These are phyloP conservation scores for Hibiscus syriacus DNA, from an alignment of 345 rosid species.

Conservation along the genomic window DNA sequence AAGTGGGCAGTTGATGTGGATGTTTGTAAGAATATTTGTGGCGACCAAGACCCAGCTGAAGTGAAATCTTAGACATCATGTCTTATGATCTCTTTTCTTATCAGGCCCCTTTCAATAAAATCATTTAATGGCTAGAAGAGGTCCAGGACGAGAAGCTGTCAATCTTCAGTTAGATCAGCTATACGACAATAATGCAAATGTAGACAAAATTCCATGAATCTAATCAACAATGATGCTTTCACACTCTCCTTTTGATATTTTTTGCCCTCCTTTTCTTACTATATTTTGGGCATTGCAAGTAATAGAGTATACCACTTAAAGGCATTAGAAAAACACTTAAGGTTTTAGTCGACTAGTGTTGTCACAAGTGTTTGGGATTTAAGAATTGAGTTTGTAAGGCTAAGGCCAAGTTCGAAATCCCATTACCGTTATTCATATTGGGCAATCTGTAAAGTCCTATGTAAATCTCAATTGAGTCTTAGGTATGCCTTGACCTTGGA, in stretches of 20 bases:
- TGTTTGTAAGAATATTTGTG: conserved; percentile 16
- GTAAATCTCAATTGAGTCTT: too few species aligned
- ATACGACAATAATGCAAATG: background rate
- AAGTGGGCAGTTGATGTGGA: background rate
- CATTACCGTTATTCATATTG: too few species aligned
- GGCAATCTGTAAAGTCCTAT: too few species aligned
- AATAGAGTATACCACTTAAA: too few species aligned
- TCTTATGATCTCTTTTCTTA: conserved; percentile 24
- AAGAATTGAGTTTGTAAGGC: too few species aligned
- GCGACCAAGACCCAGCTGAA: conserved; percentile 9
- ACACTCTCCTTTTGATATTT: background rate
- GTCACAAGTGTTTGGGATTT: too few species aligned
- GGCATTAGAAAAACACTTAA: too few species aligned
- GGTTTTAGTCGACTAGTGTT: too few species aligned
- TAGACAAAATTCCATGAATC: conserved; percentile 14
- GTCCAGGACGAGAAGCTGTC: conserved; percentile 16
- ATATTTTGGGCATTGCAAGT: too few species aligned
- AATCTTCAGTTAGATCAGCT: background rate
- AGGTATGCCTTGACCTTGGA: too few species aligned
- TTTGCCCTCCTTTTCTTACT: background rate
- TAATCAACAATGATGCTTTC: conserved; percentile 2
- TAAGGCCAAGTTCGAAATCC: too few species aligned
- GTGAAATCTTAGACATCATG: conserved; percentile 23
- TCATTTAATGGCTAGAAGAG: conserved; percentile 6
- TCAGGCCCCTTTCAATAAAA: too few species aligned